phyloP scores from a whole-genome alignment of 371 early-diverging fungal genomes.

The Zopfochytrium polystomum region DNA sequence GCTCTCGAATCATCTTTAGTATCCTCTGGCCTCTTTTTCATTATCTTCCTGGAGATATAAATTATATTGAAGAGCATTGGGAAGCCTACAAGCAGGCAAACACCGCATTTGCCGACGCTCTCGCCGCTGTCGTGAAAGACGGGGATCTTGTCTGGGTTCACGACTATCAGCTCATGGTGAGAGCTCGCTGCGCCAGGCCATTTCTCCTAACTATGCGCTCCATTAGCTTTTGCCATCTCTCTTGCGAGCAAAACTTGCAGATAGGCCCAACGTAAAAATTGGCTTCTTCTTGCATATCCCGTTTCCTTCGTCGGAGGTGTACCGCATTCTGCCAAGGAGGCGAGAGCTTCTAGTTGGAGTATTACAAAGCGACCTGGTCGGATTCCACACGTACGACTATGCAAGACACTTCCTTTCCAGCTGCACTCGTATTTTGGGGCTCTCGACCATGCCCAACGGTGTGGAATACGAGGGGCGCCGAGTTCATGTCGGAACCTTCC shows the following conservation, averaged over 20 bases:
- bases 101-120: conserved; percentile 81
- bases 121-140: conserved; percentile 76
- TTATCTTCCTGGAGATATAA: conserved; percentile 96
- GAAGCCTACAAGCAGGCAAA: conserved; percentile 95
- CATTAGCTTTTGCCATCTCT: no score
- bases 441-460: conserved; percentile 81
- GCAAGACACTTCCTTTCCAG: conserved; percentile 94
- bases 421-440: conserved; percentile 82
- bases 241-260: no score
- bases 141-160: conserved; percentile 99
- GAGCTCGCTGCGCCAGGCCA: no score
- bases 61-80: conserved; percentile 90
- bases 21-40: conserved; percentile 99
- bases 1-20: no score
- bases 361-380: conserved; percentile 79
- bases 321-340: conserved; percentile 78
- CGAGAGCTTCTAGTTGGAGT: conserved; percentile 83
- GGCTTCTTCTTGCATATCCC: conserved; percentile 95
- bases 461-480: conserved; percentile 82
- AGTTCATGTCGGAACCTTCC: conserved; percentile 91
- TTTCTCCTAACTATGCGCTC: no score
- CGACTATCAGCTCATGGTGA: conserved; percentile 99
- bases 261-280: no score
- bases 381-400: conserved; percentile 98
- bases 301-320: conserved; percentile 52